Conservation (phyloP, 2,329 filamentous ascomycete genomes). For the Talaromyces sp. region DNA sequence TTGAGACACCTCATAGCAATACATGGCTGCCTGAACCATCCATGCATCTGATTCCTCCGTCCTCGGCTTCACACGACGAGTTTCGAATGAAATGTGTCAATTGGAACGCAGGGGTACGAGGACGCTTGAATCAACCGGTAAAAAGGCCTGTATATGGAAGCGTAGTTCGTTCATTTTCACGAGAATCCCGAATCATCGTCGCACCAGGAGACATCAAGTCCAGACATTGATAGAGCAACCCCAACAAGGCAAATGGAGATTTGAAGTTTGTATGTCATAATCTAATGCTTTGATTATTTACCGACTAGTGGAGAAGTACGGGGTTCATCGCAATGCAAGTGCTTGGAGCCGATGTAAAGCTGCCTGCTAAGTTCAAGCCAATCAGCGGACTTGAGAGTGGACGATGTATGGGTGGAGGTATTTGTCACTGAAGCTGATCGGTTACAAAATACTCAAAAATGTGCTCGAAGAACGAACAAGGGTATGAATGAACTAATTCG, state of each 20-base stretch:
- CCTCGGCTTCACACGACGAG: neutral
- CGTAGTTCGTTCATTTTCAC: neutral
- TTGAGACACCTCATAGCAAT: neutral
- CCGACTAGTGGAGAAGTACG: neutral
- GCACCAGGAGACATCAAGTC: neutral
- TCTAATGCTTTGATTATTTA: neutral
- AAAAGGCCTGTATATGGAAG: neutral
- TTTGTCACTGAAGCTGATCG: neutral
- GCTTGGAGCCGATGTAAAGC: neutral
- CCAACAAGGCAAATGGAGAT: neutral
- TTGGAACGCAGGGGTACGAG: neutral
- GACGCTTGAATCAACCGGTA: neutral
- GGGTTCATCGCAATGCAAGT: neutral
- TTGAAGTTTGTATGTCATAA: neutral
- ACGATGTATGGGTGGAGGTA: neutral
- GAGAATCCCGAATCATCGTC: neutral
- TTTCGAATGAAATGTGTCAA: neutral
- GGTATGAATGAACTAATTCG: neutral
- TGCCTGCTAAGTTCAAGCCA: neutral
- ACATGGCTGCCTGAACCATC: neutral
- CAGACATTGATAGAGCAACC: no score
- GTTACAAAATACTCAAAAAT: neutral
- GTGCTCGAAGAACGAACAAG: neutral
- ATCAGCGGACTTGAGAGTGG: neutral
- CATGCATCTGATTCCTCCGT: neutral